Conservation (phyloP, 495 filamentous ascomycete genomes). For the Penicillium diatomitis region DNA sequence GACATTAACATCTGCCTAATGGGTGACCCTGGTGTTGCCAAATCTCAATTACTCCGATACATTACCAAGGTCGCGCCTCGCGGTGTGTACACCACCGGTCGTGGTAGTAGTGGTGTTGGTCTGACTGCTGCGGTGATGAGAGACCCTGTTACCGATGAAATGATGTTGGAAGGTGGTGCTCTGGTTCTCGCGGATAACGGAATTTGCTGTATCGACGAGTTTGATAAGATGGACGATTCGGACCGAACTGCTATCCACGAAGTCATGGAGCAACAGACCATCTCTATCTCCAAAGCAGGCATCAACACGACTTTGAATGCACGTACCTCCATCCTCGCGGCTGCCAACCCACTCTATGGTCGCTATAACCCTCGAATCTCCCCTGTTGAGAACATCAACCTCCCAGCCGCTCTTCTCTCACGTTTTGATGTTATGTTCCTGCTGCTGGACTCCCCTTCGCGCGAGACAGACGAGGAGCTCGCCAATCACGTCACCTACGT, state of each 20-base stretch:
- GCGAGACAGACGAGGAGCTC: slow-evolving; percentile 85
- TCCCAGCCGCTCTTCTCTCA: slow-evolving; percentile 88
- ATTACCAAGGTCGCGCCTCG: slow-evolving; percentile 97
- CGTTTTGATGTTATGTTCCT: slow-evolving; percentile 97
- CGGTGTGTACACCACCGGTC: slow-evolving; percentile 95
- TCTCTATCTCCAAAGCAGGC: slow-evolving; percentile 96
- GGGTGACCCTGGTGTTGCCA: slow-evolving; percentile 98
- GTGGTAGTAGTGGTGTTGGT: slow-evolving; percentile 92
- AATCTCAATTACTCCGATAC: slow-evolving; percentile 95
- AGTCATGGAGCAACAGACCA: slow-evolving; percentile 99
- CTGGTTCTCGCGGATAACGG: slow-evolving; percentile 95
- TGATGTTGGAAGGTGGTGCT: slow-evolving; percentile 95
- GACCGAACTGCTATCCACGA: slow-evolving; percentile 98
- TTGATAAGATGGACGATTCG: slow-evolving; percentile 98
- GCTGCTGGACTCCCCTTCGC: slow-evolving; percentile 83
- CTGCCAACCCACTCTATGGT: slow-evolving; percentile 94
- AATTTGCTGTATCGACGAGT: slow-evolving; percentile 99
- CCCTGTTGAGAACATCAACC: slow-evolving; percentile 97
- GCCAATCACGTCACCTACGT: slow-evolving; percentile 93
- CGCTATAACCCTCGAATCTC: slow-evolving; percentile 96
- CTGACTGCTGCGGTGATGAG: slow-evolving; percentile 97
- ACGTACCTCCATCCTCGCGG: slow-evolving; percentile 92
- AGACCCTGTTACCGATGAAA: slow-evolving; percentile 96
- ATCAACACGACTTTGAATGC: slow-evolving; percentile 95
- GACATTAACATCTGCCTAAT: slow-evolving; percentile 98